These are phyloP conservation scores for Theobroma cacao DNA, from an alignment of 345 rosid species.

Conservation along the genomic window DNA sequence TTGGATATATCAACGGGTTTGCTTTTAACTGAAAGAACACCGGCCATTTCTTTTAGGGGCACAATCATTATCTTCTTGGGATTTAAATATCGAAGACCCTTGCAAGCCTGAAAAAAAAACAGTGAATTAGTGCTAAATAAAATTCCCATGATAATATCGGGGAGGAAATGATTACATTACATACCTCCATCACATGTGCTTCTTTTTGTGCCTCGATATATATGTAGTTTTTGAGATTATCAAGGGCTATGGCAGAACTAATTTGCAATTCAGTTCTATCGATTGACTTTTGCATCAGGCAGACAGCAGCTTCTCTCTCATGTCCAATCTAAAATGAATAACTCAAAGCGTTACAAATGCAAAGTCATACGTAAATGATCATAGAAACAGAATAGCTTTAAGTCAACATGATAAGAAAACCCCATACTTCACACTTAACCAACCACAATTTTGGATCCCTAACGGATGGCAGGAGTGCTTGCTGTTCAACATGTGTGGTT, in stretches of 20 bases:
- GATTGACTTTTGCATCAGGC: constrained; percentile 83
- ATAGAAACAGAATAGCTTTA: neutral
- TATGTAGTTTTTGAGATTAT: constrained; percentile 78
- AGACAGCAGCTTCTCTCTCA: constrained; percentile 80
- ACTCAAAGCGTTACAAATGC: neutral
- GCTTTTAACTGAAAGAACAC: constrained; percentile 93
- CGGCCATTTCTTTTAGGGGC: constrained; percentile 92
- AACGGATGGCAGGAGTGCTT: constrained; percentile 88
- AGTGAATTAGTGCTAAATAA: neutral
- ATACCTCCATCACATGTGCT: constrained; percentile 79
- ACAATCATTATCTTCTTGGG: constrained; percentile 65
- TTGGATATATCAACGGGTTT: constrained; percentile 79
- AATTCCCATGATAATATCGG: neutral
- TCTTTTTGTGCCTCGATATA: constrained; percentile 90
- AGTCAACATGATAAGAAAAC: neutral
- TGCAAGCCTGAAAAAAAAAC: constrained; percentile 59
- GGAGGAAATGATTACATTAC: neutral
- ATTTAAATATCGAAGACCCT: constrained; percentile 71
- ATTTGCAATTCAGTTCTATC: constrained; percentile 84
- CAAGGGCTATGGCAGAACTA: constrained; percentile 78
- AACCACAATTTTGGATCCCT: constrained; percentile 67
- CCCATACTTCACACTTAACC: constrained; percentile 39
- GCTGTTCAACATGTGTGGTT: constrained; percentile 86
- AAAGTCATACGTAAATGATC: neutral
- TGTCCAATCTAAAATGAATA: constrained; percentile 61